These are phyloP conservation scores for Typha latifolia DNA, from an alignment of 176 grass and related monocot genomes.

Conservation along the genomic window DNA sequence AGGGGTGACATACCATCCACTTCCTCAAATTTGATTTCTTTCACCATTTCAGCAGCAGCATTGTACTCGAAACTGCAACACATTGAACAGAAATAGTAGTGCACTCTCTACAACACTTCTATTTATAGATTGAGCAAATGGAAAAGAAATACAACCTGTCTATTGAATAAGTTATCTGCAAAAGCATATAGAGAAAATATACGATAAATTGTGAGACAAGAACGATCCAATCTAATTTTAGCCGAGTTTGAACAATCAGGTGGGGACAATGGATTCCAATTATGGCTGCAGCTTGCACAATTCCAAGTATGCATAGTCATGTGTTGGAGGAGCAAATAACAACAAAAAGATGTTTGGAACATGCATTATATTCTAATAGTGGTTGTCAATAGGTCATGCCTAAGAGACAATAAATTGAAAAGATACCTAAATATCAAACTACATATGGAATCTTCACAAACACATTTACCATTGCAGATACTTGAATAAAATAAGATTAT, in stretches of 20 bases:
- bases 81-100: neutral
- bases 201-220: neutral
- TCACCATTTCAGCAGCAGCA: constrained; percentile 72
- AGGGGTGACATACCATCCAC: constrained; percentile 49
- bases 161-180: neutral
- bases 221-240: neutral
- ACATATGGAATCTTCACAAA: no score
- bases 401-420: no score
- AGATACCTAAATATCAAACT: no score
- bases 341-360: no score
- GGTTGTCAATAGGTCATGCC: no score
- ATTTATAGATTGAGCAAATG: neutral
- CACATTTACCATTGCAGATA: no score
- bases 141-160: neutral
- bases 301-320: constrained; percentile 3
- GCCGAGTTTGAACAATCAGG: neutral
- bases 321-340: no score
- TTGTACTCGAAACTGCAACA: constrained; percentile 76
- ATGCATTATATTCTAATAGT: no score
- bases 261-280: neutral
- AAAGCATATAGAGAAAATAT: neutral
- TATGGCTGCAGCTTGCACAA: no score
- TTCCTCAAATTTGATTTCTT: constrained; percentile 80
- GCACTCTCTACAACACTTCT: constrained; percentile 5
- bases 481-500: no score